phyloP scores from a whole-genome alignment of 805 yeast species.

The Komagataella mondaviorum region DNA sequence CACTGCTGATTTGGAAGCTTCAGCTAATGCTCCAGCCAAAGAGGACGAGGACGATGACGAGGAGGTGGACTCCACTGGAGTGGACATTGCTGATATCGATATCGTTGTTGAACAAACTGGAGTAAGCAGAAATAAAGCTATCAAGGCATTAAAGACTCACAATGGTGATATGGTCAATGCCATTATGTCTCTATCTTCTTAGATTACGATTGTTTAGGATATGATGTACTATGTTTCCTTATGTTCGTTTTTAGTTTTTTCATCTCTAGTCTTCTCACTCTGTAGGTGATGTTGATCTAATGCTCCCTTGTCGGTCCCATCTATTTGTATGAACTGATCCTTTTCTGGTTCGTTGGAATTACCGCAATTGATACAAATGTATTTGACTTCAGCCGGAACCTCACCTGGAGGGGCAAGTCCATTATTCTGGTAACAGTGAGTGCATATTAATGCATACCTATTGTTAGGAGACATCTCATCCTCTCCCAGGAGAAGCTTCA shows the following conservation, averaged over 20 bases:
- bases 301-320: neutral
- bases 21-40: constrained; percentile 22
- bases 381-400: constrained; percentile 33
- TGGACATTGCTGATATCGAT: constrained; percentile 70
- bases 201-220: constrained; percentile 2
- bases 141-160: constrained; percentile 77
- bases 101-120: constrained; percentile 86
- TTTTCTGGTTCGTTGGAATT: constrained; percentile 14
- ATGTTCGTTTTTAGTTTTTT: neutral
- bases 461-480: constrained; percentile 48
- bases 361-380: constrained; percentile 59
- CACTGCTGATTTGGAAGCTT: constrained; percentile 69
- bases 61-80: constrained; percentile 75
- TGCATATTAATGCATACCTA: constrained; percentile 63
- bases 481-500: constrained; percentile 37
- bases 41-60: constrained; percentile 39
- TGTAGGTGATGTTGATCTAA: neutral
- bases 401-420: constrained; percentile 72
- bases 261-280: neutral
- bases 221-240: neutral
- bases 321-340: neutral
- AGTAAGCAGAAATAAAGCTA: constrained; percentile 82
- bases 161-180: constrained; percentile 94
- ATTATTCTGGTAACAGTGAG: constrained; percentile 53
- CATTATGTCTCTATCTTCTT: constrained; percentile 57